Conservation (phyloP, 129 eudicot genomes). For the Smallanthus sonchifolius region DNA sequence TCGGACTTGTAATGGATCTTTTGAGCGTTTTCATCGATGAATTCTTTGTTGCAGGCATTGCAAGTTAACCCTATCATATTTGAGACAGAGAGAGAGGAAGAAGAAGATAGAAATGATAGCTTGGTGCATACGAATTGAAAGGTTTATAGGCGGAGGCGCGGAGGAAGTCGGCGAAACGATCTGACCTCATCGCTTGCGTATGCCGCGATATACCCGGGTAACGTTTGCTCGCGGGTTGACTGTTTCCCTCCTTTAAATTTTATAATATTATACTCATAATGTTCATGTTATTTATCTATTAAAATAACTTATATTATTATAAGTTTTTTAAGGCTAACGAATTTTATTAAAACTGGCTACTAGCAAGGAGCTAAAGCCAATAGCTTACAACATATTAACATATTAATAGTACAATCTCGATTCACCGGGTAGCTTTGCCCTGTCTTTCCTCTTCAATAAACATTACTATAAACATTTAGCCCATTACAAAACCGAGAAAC, state of each 20-base stretch:
- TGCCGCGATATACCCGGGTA: not conserved
- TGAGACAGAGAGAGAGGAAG: not conserved
- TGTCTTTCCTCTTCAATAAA: too few relatives aligned
- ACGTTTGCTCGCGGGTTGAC: not conserved
- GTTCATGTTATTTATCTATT: too few relatives aligned
- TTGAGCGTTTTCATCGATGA: constrained; percentile 49
- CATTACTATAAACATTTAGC: too few relatives aligned
- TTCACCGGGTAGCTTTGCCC: too few relatives aligned
- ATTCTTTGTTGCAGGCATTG: constrained; percentile 78
- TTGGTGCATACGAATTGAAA: not conserved
- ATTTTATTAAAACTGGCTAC: too few relatives aligned
- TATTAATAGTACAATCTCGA: too few relatives aligned
- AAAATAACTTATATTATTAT: too few relatives aligned
- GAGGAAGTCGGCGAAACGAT: not conserved
- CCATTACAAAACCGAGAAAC: too few relatives aligned
- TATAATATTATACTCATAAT: not conserved
- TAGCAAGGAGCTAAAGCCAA: too few relatives aligned
- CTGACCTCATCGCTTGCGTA: constrained; percentile 19
- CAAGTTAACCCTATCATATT: constrained; percentile 56
- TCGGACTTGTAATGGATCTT: constrained; percentile 87
- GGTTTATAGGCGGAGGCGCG: not conserved
- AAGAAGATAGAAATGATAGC: not conserved
- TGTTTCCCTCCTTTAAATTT: not conserved
- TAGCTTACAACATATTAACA: too few relatives aligned
- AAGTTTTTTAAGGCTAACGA: too few relatives aligned